Evolutionary conservation across 2,329 filamentous ascomycete genomes (phyloP).

Genomic region (Colletotrichum acutatum): DNA sequence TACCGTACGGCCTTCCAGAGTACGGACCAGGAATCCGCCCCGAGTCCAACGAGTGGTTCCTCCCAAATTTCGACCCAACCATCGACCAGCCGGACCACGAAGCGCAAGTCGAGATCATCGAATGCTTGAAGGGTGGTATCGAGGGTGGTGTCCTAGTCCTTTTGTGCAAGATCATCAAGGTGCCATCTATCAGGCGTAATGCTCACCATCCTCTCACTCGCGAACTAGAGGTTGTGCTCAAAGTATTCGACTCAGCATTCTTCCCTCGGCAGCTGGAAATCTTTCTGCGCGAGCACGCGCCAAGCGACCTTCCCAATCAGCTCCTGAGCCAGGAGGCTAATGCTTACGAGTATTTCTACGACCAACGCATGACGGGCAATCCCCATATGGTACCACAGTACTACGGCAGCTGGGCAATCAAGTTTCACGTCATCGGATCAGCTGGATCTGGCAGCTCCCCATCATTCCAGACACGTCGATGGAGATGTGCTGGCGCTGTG

Average conservation of each 20-base stretch:
- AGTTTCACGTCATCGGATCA: not conserved
- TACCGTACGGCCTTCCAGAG: not conserved
- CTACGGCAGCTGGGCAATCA: not conserved
- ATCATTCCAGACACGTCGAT: not conserved
- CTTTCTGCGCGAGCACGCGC: too few relatives aligned
- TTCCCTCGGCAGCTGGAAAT: not conserved
- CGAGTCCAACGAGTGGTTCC: not conserved
- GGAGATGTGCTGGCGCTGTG: not conserved
- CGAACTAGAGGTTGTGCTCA: not conserved
- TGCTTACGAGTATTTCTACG: not conserved
- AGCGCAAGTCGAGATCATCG: not conserved
- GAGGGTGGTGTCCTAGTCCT: not conserved
- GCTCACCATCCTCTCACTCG: not conserved
- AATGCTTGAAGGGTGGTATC: not conserved
- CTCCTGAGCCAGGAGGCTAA: not conserved
- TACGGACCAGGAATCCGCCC: not conserved
- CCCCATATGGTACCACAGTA: not conserved
- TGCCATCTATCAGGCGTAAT: not conserved
- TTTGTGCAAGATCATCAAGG: not conserved
- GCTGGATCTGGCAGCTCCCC: not conserved
- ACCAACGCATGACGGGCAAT: not conserved
- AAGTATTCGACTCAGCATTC: not conserved
- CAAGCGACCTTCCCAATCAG: not conserved
- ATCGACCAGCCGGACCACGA: fast-evolving
- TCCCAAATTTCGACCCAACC: not conserved